Conservation (phyloP, 495 filamentous ascomycete genomes). For the Immersiella caudata region DNA sequence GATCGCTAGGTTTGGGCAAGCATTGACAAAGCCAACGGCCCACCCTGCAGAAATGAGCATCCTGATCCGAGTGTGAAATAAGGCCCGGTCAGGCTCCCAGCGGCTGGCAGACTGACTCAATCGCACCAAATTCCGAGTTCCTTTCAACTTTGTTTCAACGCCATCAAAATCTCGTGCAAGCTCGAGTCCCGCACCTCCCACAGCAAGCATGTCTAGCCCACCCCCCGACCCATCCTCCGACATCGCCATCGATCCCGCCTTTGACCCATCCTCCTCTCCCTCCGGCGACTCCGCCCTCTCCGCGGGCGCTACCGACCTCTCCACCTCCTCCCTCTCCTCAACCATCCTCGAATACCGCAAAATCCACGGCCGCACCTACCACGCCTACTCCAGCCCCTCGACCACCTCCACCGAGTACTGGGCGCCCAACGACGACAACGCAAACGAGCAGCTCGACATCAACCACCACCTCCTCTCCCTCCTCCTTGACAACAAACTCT, state of each 20-base stretch:
- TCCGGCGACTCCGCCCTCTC: not conserved
- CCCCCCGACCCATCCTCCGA: not conserved
- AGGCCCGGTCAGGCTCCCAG: too few relatives aligned
- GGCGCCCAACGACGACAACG: constrained; percentile 37
- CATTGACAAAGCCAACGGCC: too few relatives aligned
- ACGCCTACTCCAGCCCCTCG: constrained; percentile 24
- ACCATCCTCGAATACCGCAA: constrained; percentile 42
- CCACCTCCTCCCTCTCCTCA: constrained; percentile 36
- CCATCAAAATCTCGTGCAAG: too few relatives aligned
- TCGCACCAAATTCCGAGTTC: too few relatives aligned
- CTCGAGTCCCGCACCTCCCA: too few relatives aligned
- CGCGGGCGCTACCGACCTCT: not conserved
- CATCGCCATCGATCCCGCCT: not conserved
- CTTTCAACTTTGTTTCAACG: too few relatives aligned
- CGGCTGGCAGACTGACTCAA: too few relatives aligned
- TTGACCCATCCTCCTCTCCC: not conserved
- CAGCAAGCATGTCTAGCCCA: not conserved
- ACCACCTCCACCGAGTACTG: constrained; percentile 30
- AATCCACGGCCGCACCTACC: constrained; percentile 36
- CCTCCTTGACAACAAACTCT: constrained; percentile 53
- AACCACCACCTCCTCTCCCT: constrained; percentile 35
- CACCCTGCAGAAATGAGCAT: too few relatives aligned
- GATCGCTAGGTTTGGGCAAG: too few relatives aligned
- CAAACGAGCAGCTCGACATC: constrained; percentile 41
- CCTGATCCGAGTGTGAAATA: too few relatives aligned